Base-by-base conservation (phyloP, 371 early-diverging fungal species). In the Lichtheimia ramosa region DNA sequence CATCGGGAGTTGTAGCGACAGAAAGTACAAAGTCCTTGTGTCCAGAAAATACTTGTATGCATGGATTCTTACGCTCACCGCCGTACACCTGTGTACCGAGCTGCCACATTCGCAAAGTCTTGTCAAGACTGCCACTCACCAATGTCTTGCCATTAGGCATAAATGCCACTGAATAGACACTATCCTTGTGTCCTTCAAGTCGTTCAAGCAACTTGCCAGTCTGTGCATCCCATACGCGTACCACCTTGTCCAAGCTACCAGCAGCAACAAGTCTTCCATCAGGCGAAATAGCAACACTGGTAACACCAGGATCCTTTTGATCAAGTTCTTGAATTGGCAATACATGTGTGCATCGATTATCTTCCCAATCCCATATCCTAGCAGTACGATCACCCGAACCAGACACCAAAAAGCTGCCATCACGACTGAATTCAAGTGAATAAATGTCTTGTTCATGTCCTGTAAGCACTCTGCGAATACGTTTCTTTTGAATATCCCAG, bases 361-460 rank as follows among this genome's bases (percentile, higher is more conserved):
- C 79, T 23, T 89, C 86, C 79, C 90, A 83, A 66, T 90, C 90
- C 96, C 96, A 96, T 50, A 96, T 81, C 49, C 92, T 73, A 42
- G 87, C 89, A 0, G 92, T 96, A 58, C 90, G 85, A 74, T 99
- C 99, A 40, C 98, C 98, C 24, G 92, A 91, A 28, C 98, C 99
- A 14, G 92, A 92, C 7, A 96, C 93, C 49, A 99, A 85, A 41
- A 85, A 85, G 58, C 86, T 79, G 23, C 98, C 97, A 73, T 97
- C 95, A 14, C 89, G 76, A 60, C 95, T 93, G 74, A 95, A 97
- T 61, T 96, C 99, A 62, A 98, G 78, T 24, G 92, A 90, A 68
- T 97, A 97, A 62, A 98, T 96, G 69, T 97, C 98, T 72, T 94
- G 93, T 43, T 92, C 94, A 69, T 99, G 99, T 8, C 99, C 99